Conservation (phyloP, 768 basidiomycete genomes). For the Rhodotorula babjevae region DNA sequence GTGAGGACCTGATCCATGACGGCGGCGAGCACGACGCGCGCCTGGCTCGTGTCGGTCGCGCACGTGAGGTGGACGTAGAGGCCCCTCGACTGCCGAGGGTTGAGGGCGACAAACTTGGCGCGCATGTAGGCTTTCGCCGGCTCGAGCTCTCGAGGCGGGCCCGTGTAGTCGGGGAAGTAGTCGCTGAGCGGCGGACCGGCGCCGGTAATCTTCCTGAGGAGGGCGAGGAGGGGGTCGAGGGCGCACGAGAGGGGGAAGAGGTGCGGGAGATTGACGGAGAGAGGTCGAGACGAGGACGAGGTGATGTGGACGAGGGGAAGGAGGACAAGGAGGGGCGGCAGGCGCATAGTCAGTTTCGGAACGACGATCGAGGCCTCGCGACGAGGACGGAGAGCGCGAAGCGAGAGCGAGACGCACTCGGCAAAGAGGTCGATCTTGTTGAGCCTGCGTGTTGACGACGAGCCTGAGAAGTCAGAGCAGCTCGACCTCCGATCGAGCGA, state of each 20-base stretch:
- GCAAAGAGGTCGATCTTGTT: constrained; percentile 75
- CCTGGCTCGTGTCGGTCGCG: constrained; percentile 31
- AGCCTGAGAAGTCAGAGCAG: neutral
- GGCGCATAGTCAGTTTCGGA: too few relatives aligned
- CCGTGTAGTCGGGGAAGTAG: constrained; percentile 85
- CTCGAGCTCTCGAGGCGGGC: constrained; percentile 72
- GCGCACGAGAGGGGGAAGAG: neutral
- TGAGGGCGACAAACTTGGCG: constrained; percentile 78
- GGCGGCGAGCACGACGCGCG: constrained; percentile 26
- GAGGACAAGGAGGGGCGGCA: too few relatives aligned
- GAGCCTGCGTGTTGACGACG: constrained; percentile 14
- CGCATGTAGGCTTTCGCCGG: constrained; percentile 74
- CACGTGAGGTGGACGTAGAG: constrained; percentile 45
- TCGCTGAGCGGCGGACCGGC: constrained; percentile 66
- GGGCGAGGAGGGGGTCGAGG: constrained; percentile 40
- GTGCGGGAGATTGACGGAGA: too few relatives aligned
- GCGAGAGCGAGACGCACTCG: neutral
- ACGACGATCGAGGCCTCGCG: too few relatives aligned
- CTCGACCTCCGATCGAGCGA: too few relatives aligned
- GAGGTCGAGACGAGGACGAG: too few relatives aligned
- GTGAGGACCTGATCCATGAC: constrained; percentile 28
- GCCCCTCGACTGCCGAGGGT: constrained; percentile 65
- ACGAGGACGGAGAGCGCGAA: neutral
- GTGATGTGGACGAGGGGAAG: too few relatives aligned
- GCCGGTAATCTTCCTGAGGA: constrained; percentile 55